Percentiles rank a stretch among this genome's conserved stretches.
phyloP scores from a whole-genome alignment of 805 yeast genomes.

The Maudiozyma saulgeensis region DNA sequence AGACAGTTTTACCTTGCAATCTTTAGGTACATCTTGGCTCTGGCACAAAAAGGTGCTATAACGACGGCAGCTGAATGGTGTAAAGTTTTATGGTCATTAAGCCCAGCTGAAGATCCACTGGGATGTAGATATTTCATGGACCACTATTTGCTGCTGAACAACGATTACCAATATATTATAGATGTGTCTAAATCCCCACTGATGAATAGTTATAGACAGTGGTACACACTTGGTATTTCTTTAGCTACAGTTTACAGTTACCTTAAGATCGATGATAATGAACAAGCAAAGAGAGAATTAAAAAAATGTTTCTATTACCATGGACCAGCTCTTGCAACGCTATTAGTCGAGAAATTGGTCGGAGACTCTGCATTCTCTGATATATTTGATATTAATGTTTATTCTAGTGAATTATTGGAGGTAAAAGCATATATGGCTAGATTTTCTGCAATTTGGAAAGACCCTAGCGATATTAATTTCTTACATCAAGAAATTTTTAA shows the following conservation, averaged over 20 bases:
- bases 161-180: constrained; percentile 53
- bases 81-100: constrained; percentile 56
- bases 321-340: constrained; percentile 38
- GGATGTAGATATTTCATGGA: constrained; percentile 81
- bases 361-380: constrained; percentile 13
- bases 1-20: constrained; percentile 67
- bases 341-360: constrained; percentile 19
- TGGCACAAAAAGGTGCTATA: constrained; percentile 71
- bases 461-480: constrained; percentile 37
- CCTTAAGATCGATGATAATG: constrained; percentile 33
- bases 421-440: constrained; percentile 53
- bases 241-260: constrained; percentile 60
- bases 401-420: constrained; percentile 25
- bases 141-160: constrained; percentile 58
- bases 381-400: constrained; percentile 17
- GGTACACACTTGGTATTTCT: constrained; percentile 67
- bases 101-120: constrained; percentile 73
- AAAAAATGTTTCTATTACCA: constrained; percentile 42
- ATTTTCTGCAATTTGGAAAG: constrained; percentile 47
- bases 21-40: constrained; percentile 58
- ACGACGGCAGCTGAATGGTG: constrained; percentile 70
- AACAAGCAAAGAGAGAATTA: constrained; percentile 41
- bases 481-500: constrained; percentile 34
- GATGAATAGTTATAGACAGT: constrained; percentile 45
- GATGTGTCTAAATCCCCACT: constrained; percentile 50